Evolutionary conservation across 768 basidiomycete species (phyloP).

Genomic region (Leccinum longicurvipes): DNA sequence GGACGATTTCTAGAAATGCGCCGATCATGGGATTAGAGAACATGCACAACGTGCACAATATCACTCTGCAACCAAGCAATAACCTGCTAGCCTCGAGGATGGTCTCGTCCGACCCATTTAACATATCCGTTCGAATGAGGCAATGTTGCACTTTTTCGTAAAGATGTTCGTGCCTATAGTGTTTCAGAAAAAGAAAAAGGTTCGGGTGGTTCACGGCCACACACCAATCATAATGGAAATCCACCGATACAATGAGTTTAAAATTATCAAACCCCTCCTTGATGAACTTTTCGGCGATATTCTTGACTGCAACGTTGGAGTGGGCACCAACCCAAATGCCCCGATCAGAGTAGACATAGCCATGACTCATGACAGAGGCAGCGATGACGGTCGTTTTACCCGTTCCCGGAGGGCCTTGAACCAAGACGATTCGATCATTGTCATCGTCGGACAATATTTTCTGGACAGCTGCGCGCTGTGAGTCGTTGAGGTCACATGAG

Average conservation of each 20-base stretch:
- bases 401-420: constrained; percentile 41
- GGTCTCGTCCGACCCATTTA: constrained; percentile 9
- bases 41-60: constrained; percentile 50
- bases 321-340: constrained; percentile 44
- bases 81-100: constrained; percentile 15
- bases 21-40: constrained; percentile 29
- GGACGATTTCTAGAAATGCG: constrained; percentile 26
- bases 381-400: constrained; percentile 46
- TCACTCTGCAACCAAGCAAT: constrained; percentile 32
- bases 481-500: constrained; percentile 17
- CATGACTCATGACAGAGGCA: constrained; percentile 29
- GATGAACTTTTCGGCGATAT: constrained; percentile 45
- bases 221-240: constrained; percentile 46
- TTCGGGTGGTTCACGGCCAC: background rate
- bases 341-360: constrained; percentile 5
- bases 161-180: constrained; percentile 48
- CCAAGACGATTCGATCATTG: constrained; percentile 21
- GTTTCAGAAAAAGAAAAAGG: background rate
- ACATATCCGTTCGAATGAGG: constrained; percentile 38
- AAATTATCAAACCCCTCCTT: constrained; percentile 33
- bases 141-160: constrained; percentile 34
- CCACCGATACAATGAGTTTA: constrained; percentile 42
- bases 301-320: constrained; percentile 51
- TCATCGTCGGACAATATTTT: constrained; percentile 26
- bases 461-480: constrained; percentile 29